These are phyloP conservation scores for Cornus suecica DNA, from an alignment of 148 eudicot species.

Conservation along the genomic window DNA sequence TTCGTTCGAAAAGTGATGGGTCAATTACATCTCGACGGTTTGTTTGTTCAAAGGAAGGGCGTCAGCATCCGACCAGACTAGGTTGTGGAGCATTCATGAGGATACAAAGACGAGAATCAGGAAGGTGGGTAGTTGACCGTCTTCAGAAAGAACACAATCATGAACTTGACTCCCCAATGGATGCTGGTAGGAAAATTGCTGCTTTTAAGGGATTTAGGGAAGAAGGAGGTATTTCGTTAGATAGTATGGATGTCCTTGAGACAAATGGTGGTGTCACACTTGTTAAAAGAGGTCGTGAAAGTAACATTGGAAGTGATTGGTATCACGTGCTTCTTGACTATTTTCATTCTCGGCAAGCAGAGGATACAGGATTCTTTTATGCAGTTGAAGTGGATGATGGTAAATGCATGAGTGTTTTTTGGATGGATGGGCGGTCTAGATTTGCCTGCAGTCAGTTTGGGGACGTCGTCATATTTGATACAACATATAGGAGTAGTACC, in stretches of 20 bases:
- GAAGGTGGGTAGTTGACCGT: slow-evolving; percentile 60
- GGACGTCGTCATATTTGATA: slow-evolving; percentile 51
- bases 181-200: slow-evolving; percentile 17
- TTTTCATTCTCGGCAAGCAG: slow-evolving; percentile 51
- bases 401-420: slow-evolving; percentile 48
- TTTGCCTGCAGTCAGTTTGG: slow-evolving; percentile 58
- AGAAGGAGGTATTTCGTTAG: slow-evolving; percentile 35
- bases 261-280: slow-evolving; percentile 43
- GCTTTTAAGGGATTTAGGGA: slow-evolving; percentile 35
- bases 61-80: slow-evolving; percentile 58
- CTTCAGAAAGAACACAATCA: slow-evolving; percentile 57
- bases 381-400: slow-evolving; percentile 47
- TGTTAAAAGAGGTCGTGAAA: slow-evolving; percentile 36
- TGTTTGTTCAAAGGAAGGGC: slow-evolving; percentile 67
- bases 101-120: slow-evolving; percentile 54
- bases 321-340: slow-evolving; percentile 41
- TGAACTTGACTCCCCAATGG: slow-evolving; percentile 30
- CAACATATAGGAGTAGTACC: slow-evolving; percentile 40
- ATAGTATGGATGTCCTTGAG: slow-evolving; percentile 46
- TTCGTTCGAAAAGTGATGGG: slow-evolving; percentile 58
- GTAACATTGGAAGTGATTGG: slow-evolving; percentile 46
- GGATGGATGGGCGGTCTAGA: slow-evolving; percentile 59
- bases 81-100: slow-evolving; percentile 68
- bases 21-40: slow-evolving; percentile 57
- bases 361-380: slow-evolving; percentile 50